These are phyloP conservation scores for Rossbeevera mucosa DNA, from an alignment of 768 basidiomycete genomes.

Conservation along the genomic window DNA sequence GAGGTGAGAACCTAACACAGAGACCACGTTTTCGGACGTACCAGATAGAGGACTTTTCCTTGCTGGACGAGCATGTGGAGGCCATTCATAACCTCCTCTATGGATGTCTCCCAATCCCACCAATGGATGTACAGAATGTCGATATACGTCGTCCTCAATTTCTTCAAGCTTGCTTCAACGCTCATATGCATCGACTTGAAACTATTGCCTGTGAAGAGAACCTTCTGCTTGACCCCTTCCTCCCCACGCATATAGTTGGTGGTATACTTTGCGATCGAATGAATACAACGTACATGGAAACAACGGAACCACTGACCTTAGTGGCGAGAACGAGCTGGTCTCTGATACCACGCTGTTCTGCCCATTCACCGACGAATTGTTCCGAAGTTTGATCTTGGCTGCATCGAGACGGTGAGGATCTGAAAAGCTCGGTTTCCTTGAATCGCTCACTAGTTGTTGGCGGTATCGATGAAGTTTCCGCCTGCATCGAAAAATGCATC, in stretches of 20 bases:
- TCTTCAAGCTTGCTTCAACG: slow-evolving; percentile 27
- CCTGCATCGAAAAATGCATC: slow-evolving; percentile 43
- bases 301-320: slow-evolving; percentile 21
- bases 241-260: slow-evolving; percentile 18
- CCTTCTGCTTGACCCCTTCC: slow-evolving; percentile 25
- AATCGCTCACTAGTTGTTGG: slow-evolving; percentile 39
- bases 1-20: not conserved
- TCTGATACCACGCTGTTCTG: slow-evolving; percentile 36
- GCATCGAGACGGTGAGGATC: not conserved
- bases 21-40: not conserved
- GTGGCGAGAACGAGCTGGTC: slow-evolving; percentile 45
- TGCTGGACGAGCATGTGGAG: slow-evolving; percentile 35
- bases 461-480: slow-evolving; percentile 48
- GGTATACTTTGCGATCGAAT: slow-evolving; percentile 17
- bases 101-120: slow-evolving; percentile 36
- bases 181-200: slow-evolving; percentile 41
- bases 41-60: slow-evolving; percentile 38
- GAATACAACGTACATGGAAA: not conserved
- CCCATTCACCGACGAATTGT: slow-evolving; percentile 47
- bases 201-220: slow-evolving; percentile 46
- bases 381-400: slow-evolving; percentile 41
- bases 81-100: slow-evolving; percentile 39
- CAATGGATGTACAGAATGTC: slow-evolving; percentile 26
- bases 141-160: slow-evolving; percentile 24
- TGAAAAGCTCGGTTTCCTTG: no score